Conservation (phyloP, 2,329 filamentous ascomycete genomes). For the Cercospora brassicicola region DNA sequence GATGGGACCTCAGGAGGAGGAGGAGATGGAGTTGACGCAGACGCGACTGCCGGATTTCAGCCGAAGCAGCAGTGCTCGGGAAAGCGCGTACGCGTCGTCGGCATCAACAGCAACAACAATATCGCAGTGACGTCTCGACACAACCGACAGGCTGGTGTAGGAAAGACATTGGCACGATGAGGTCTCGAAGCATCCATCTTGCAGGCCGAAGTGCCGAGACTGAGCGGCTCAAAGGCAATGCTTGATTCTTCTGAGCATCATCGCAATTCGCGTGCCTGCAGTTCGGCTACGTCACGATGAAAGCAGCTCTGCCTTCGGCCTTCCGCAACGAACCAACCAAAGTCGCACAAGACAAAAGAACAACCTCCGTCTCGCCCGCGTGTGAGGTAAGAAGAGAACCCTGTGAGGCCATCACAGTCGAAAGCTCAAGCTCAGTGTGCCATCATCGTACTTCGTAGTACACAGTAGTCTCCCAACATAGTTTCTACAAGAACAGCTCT, state of each 20-base stretch:
- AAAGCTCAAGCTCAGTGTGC: neutral
- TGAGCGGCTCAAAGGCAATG: neutral
- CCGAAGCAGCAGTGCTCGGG: neutral
- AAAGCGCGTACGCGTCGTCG: neutral
- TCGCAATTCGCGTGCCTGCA: neutral
- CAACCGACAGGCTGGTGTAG: neutral
- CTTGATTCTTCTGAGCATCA: neutral
- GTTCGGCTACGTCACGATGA: neutral
- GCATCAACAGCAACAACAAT: neutral
- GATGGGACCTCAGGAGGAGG: neutral
- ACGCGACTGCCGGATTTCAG: neutral
- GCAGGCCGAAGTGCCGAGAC: neutral
- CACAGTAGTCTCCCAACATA: neutral
- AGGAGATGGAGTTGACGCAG: neutral
- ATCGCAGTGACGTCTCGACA: neutral
- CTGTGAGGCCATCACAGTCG: neutral
- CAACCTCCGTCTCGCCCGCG: neutral
- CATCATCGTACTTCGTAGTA: neutral
- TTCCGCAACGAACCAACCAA: neutral
- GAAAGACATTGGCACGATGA: neutral
- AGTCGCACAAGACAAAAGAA: neutral
- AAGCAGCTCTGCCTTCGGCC: neutral
- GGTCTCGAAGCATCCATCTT: neutral
- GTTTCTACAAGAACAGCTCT: conserved; percentile 1
- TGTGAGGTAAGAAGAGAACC: neutral